Base-by-base conservation (phyloP, 495 filamentous ascomycete species). In the Amorphotheca resinae region DNA sequence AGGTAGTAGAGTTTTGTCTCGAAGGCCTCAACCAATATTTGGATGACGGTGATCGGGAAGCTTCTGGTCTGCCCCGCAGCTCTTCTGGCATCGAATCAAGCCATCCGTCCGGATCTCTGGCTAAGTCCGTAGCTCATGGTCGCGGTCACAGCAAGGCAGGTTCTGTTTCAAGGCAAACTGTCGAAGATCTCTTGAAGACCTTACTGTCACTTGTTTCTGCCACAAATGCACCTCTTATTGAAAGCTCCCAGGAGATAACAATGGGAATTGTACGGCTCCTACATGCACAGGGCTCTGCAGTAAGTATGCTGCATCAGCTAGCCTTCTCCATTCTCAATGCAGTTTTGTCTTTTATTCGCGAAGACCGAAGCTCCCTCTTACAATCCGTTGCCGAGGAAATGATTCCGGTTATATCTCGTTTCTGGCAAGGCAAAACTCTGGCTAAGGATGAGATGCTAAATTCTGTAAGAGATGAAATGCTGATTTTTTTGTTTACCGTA, bases 251-350 rank as follows among this genome's bases (percentile, higher is more conserved):
- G 35, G 65, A 59, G 30, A 68, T 91, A 12, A 64, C 82, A 12
- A 59, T 63, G 33, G 65, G 68, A 5, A 60, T 84, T 22, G 52
- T 82, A 15, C 65, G 71, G 9, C 75, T 85, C 50, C 68, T 94
- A 41, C 67, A 67, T 15, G 33, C 25, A 1, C 78, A 76, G 9
- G 54, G 60, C 12, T 58, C 66, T 21, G 69, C 67, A 50, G 62
- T 76, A 48, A 73, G 74, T 44, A 75, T 69, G 54, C 63, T 76
- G 22, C 80, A 84, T 46, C 78, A 82, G 49, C 59, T 76, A 38
- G 81, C 79, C 15, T 83, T 95, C 50, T 78, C 75, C 31, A 67
- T 75, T 39, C 70, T 96, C 49, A 93, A 91, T 64, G 63, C 65
- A 49, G 61, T 95, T 25, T 57, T 91, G 32, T 63, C 63, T 22